A percentile compares a stretch with the other conserved stretches of the same genome.
phyloP scores from a whole-genome alignment of 306 rosid genomes.

The Gastrolobium bilobum region DNA sequence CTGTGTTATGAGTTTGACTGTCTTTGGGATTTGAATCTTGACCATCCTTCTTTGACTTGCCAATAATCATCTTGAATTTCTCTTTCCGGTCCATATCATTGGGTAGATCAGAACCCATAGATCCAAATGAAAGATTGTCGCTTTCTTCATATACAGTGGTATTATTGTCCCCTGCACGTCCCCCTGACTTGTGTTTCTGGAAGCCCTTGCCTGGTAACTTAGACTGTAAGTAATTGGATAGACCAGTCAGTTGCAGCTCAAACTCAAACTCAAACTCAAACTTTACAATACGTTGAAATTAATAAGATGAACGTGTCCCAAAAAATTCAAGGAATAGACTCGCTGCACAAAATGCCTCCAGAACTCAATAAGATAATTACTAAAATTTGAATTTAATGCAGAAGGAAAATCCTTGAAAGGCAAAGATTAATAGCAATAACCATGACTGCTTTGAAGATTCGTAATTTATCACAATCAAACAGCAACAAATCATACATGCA shows the following conservation, averaged over 20 bases:
- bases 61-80: constrained; percentile 76
- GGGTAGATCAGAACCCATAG: constrained; percentile 59
- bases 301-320: constrained; percentile 16
- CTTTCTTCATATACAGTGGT: constrained; percentile 52
- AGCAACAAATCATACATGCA: constrained; percentile 13
- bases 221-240: constrained; percentile 52
- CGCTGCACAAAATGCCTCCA: constrained; percentile 29
- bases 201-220: constrained; percentile 61
- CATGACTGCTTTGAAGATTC: constrained; percentile 3
- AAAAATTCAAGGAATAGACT: constrained; percentile 14
- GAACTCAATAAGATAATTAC: constrained; percentile 18
- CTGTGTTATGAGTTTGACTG: constrained; percentile 53
- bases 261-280: constrained; percentile 22
- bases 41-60: constrained; percentile 73
- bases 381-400: background rate
- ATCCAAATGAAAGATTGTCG: constrained; percentile 54
- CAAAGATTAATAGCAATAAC: constrained; percentile 8
- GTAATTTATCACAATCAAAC: constrained; percentile 3
- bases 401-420: constrained; percentile 28
- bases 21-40: constrained; percentile 62
- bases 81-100: constrained; percentile 70
- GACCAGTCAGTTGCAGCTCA: constrained; percentile 41
- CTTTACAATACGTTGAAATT: constrained; percentile 23
- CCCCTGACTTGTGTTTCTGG: constrained; percentile 55
- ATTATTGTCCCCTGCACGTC: constrained; percentile 57